These are phyloP conservation scores for Diophrys appendiculata DNA, from an alignment of 73 alveolate genomes.

Conservation along the genomic window DNA sequence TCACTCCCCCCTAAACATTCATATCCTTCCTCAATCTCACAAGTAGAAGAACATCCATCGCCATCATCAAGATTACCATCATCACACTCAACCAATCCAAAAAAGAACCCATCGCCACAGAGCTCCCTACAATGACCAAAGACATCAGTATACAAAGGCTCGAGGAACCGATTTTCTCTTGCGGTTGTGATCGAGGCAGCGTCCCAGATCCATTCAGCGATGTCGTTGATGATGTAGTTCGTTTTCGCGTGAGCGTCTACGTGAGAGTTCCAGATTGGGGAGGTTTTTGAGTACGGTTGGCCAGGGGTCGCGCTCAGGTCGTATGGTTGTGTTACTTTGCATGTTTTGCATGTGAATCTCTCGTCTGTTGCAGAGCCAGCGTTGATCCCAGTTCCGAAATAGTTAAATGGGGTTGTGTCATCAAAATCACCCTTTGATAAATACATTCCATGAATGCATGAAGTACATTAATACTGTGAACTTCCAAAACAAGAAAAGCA, in stretches of 20 bases:
- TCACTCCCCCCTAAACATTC: slow-evolving; percentile 28
- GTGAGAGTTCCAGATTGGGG: too few species aligned
- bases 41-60: slow-evolving; percentile 55
- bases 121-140: slow-evolving; percentile 24
- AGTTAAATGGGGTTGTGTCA: too few species aligned
- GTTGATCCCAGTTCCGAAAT: too few species aligned
- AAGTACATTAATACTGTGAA: slow-evolving; percentile 4
- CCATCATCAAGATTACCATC: slow-evolving; percentile 62
- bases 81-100: slow-evolving; percentile 52
- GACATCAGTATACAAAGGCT: slow-evolving; percentile 8
- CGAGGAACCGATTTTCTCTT: neutral
- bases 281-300: slow-evolving; percentile 10
- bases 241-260: too few species aligned
- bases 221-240: too few species aligned
- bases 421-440: neutral
- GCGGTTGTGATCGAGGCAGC: too few species aligned
- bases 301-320: neutral
- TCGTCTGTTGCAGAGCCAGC: too few species aligned
- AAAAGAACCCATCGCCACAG: slow-evolving; percentile 38
- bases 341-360: neutral
- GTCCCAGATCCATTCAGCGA: too few species aligned
- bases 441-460: slow-evolving; percentile 28
- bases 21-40: slow-evolving; percentile 58
- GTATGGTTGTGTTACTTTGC: neutral
- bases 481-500: slow-evolving; percentile 31